phyloP scores from a whole-genome alignment of 2,329 filamentous ascomycete species.

The Botryotinia convoluta region DNA sequence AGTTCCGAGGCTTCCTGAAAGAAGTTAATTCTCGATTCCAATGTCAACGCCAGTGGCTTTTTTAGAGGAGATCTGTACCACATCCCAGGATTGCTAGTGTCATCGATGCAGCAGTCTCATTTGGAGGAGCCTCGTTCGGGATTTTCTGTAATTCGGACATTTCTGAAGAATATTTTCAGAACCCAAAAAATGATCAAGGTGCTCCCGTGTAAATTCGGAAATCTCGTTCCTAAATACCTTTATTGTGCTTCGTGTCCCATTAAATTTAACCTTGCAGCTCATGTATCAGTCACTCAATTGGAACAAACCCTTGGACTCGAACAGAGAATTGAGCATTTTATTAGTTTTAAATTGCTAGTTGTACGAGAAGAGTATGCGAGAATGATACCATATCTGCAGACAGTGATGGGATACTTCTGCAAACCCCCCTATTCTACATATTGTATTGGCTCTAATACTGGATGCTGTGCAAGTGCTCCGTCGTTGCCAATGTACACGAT shows the following conservation, averaged over 20 bases:
- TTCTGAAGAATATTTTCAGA: background rate
- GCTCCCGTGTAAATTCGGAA: background rate
- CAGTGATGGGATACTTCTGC: background rate
- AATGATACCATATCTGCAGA: background rate
- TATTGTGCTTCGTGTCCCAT: background rate
- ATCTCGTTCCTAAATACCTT: constrained; percentile 10
- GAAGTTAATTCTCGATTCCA: background rate
- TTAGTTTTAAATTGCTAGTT: background rate
- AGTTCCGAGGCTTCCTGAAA: constrained; percentile 17
- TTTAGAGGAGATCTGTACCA: constrained; percentile 7
- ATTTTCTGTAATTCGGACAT: constrained; percentile 8
- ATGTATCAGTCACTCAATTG: background rate
- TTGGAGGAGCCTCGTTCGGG: background rate
- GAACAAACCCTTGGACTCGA: background rate
- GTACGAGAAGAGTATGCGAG: background rate
- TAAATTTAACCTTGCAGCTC: background rate
- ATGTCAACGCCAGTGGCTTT: background rate
- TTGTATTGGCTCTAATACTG: background rate
- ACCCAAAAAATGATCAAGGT: background rate
- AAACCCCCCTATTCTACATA: background rate
- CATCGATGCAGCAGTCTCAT: background rate
- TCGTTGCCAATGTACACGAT: background rate
- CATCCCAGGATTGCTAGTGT: constrained; percentile 19
- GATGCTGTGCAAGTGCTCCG: background rate
- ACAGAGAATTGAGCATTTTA: background rate